These are phyloP conservation scores for Elsinoe fawcettii DNA, from an alignment of 2,329 filamentous ascomycete genomes.

Conservation along the genomic window DNA sequence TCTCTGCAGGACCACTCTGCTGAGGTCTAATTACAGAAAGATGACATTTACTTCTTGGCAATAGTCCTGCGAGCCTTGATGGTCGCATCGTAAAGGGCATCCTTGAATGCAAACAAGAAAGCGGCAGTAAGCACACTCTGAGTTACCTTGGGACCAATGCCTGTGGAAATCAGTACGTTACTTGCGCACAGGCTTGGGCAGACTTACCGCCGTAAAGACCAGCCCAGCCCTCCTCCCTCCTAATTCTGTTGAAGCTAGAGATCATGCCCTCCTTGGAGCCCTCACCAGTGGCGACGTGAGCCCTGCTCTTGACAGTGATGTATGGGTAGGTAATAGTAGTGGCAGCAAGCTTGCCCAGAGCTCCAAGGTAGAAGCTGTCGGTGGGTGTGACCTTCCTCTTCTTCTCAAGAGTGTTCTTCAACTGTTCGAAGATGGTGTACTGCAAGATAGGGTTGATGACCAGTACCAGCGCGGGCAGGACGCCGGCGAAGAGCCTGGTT, in stretches of 20 bases:
- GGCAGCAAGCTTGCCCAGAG: conserved; percentile 87
- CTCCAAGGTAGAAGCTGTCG: conserved; percentile 84
- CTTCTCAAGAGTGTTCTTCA: conserved; percentile 85
- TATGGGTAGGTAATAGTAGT: conserved; percentile 95
- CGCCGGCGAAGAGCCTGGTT: conserved; percentile 78
- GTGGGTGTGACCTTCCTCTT: conserved; percentile 69
- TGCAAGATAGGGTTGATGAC: conserved; percentile 98
- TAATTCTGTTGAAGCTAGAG: conserved; percentile 67
- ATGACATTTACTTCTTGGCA: conserved; percentile 13
- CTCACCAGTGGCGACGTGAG: conserved; percentile 78
- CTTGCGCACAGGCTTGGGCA: too few species aligned
- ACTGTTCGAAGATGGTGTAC: conserved; percentile 97
- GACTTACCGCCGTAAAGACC: conserved; percentile 82
- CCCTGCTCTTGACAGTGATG: conserved; percentile 96
- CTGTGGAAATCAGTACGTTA: conserved; percentile 38
- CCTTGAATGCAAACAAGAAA: conserved; percentile 96
- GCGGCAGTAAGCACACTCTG: conserved; percentile 96
- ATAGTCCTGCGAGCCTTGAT: conserved; percentile 50
- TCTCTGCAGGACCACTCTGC: too few species aligned
- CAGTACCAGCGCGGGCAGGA: conserved; percentile 83
- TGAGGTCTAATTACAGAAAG: background rate
- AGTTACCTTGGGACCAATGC: conserved; percentile 90
- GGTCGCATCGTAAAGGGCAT: conserved; percentile 81
- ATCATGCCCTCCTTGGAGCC: conserved; percentile 75
- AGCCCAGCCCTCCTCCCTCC: conserved; percentile 81